Percentiles rank a stretch among this genome's conserved stretches.
These are phyloP conservation scores for Colletotrichum gloeosporioides DNA, from an alignment of 2,329 filamentous ascomycete species.

Conservation along the genomic window DNA sequence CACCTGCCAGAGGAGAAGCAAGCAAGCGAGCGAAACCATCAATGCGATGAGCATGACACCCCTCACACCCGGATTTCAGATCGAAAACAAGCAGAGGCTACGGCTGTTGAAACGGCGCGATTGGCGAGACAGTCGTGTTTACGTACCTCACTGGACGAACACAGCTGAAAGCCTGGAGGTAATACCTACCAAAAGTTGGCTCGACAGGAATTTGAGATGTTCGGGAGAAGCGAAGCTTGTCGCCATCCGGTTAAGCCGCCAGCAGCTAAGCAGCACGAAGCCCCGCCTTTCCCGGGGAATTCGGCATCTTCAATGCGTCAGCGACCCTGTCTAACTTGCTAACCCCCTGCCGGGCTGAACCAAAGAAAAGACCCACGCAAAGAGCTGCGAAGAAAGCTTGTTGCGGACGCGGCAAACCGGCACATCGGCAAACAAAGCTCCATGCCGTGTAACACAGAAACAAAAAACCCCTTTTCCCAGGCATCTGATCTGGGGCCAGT, in stretches of 20 bases:
- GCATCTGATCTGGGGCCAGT: background rate
- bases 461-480: background rate
- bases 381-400: slow-evolving; percentile 11
- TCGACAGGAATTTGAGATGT: background rate
- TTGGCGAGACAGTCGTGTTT: background rate
- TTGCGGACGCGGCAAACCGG: slow-evolving; percentile 7
- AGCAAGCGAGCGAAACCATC: background rate
- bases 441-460: background rate
- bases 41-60: background rate
- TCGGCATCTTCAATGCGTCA: slow-evolving; percentile 15
- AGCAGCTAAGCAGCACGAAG: background rate
- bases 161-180: background rate
- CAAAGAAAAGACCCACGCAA: background rate
- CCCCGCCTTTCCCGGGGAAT: background rate
- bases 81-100: background rate
- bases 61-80: background rate
- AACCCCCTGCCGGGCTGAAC: slow-evolving; percentile 12
- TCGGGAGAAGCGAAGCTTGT: background rate
- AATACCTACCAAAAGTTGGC: background rate
- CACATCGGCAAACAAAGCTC: slow-evolving; percentile 12
- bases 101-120: background rate
- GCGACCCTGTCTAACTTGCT: background rate
- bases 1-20: background rate
- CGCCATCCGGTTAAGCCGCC: background rate
- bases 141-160: slow-evolving; percentile 8